These are phyloP conservation scores for Candida incommunis DNA, from an alignment of 805 yeast genomes.

Conservation along the genomic window DNA sequence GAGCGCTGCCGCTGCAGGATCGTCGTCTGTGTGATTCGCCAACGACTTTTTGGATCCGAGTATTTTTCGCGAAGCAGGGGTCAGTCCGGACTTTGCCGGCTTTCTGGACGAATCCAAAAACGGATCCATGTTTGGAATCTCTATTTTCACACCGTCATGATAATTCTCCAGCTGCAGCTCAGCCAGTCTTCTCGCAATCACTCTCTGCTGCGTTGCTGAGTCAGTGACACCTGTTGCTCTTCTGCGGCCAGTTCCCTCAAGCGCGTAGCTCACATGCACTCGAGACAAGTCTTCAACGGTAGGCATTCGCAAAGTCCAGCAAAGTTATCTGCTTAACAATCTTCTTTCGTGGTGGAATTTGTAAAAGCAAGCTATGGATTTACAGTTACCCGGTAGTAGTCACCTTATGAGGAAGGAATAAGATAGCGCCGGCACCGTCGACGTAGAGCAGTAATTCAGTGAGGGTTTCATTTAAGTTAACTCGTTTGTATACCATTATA, in stretches of 20 bases:
- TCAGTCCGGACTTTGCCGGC: not conserved
- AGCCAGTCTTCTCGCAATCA: constrained; percentile 12
- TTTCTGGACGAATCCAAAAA: constrained; percentile 1
- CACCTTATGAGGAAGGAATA: no score
- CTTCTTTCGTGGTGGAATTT: no score
- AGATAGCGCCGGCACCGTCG: no score
- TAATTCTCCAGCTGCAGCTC: constrained; percentile 25
- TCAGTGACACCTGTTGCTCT: constrained; percentile 2
- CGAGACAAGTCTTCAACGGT: not conserved
- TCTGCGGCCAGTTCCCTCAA: not conserved
- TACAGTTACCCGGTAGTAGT: no score
- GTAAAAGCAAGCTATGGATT: no score
- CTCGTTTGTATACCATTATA: no score
- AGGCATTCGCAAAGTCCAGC: no score
- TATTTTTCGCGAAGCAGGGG: constrained; percentile 18
- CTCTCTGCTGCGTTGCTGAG: constrained; percentile 9
- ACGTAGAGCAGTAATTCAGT: no score
- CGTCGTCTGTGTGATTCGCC: constrained; percentile 27
- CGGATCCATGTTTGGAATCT: constrained; percentile 15
- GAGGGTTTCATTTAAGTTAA: no score
- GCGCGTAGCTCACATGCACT: not conserved
- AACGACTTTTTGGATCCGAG: constrained; percentile 24
- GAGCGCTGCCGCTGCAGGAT: constrained; percentile 18
- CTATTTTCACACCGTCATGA: constrained; percentile 21
- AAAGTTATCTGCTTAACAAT: no score